These are phyloP conservation scores for Dendrocalamus latiflorus DNA, from an alignment of 202 grass and related monocot species.

Conservation along the genomic window DNA sequence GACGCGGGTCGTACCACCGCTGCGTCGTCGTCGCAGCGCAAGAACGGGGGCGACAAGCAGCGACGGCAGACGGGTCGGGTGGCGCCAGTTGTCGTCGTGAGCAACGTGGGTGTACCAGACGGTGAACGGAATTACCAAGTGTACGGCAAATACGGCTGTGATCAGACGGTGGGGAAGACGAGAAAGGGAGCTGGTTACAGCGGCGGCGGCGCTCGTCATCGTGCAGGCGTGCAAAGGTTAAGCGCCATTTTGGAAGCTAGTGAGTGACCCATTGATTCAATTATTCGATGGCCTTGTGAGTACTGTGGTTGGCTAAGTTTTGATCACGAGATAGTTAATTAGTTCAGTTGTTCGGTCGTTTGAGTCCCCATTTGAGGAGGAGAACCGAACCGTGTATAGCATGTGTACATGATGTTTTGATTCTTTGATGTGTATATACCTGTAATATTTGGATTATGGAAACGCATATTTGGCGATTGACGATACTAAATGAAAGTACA, in stretches of 20 bases:
- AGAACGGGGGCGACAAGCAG: background rate
- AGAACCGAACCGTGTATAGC: background rate
- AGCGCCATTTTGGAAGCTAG: constrained; percentile 11
- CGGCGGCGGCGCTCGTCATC: background rate
- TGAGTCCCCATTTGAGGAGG: background rate
- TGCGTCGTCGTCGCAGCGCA: background rate
- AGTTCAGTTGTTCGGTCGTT: background rate
- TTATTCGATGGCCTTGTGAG: background rate
- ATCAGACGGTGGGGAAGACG: background rate
- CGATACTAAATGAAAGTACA: background rate
- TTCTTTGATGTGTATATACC: background rate
- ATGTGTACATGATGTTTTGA: background rate
- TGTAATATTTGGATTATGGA: background rate
- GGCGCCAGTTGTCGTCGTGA: background rate
- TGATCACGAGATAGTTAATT: background rate
- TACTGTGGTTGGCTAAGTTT: background rate
- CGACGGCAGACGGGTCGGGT: background rate
- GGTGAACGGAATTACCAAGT: background rate
- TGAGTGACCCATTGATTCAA: background rate
- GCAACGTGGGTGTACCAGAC: background rate
- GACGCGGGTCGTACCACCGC: no score
- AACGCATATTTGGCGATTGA: no score
- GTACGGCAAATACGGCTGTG: background rate
- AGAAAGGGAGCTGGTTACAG: background rate
- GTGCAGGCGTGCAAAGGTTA: background rate